Conservation (phyloP, 164 flowering plant species). For the Litsea cubeba region DNA sequence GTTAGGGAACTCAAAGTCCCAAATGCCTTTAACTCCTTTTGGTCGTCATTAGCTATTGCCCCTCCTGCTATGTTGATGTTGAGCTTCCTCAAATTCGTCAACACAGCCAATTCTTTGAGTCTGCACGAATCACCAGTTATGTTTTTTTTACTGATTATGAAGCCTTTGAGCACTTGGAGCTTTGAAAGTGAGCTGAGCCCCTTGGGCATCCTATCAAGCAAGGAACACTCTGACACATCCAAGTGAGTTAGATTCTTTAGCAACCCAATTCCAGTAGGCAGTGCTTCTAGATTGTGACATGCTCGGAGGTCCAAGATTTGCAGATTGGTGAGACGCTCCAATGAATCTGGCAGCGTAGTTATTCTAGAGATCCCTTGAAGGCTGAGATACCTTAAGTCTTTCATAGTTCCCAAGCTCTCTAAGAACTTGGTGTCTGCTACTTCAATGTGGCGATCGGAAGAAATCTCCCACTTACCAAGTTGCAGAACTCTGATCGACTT, state of each 20-base stretch:
- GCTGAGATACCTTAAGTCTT: conserved; percentile 27
- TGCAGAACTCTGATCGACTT: conserved; percentile 22
- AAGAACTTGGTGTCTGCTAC: conserved; percentile 20
- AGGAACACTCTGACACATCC: conserved; percentile 45
- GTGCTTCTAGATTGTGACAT: conserved; percentile 32
- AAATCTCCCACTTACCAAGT: not conserved
- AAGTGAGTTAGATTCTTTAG: conserved; percentile 34
- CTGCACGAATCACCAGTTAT: conserved; percentile 9
- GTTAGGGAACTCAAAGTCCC: conserved; percentile 12
- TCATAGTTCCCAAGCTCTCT: conserved; percentile 11
- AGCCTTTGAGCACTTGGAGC: conserved; percentile 48
- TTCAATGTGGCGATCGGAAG: conserved; percentile 27
- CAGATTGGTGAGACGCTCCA: conserved; percentile 19
- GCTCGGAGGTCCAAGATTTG: conserved; percentile 34
- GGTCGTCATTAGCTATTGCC: conserved; percentile 1
- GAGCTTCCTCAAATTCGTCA: conserved; percentile 28
- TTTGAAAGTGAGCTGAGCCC: conserved; percentile 21
- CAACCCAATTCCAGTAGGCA: conserved; percentile 18
- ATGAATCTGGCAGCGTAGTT: conserved; percentile 21
- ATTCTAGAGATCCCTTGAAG: conserved; percentile 46
- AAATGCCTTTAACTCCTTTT: not conserved
- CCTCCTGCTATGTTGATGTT: conserved; percentile 18
- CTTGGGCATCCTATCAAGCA: conserved; percentile 31
- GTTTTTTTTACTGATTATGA: conserved; percentile 21
- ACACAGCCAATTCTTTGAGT: conserved; percentile 15